Base-by-base conservation (phyloP, 2,329 filamentous ascomycete species). In the Trichoderma harzianum region DNA sequence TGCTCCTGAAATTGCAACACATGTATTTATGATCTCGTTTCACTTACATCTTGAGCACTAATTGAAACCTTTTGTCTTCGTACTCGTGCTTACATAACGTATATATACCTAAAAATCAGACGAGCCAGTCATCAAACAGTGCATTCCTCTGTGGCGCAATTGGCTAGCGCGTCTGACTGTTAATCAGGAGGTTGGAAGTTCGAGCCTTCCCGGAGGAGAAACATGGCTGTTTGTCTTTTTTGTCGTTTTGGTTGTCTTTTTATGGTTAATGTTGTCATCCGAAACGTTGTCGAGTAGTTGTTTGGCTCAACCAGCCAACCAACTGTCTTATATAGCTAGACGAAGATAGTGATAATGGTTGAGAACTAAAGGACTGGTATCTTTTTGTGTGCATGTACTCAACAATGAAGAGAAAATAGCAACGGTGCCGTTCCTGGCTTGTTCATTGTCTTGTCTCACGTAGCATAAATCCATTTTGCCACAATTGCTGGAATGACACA, bases 101-200 rank as follows among this genome's bases (percentile, higher is more conserved):
- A 43, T 43, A 43, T 43, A 43, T 43, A 10, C 16, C 39, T 5
- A n/a, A 43, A 43, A 4, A 10, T 43, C 16, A 43, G 39, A 43
- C 39, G 39, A 43, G 18, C n/a, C 65, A 68, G 26, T 57, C 66
- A 69, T 61, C 68, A 57, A 70, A 30, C 60, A 70, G 47, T 32
- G 47, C 30, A 58, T 34, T 76, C 76, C 75, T 76, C 76, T 72
- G 85, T 89, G 80, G 82, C 82, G 74, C 82, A 83, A 78, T 85
- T 87, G 86, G 86, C 84, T 87, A 87, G 86, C 85, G 86, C 86
- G 86, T 87, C 83, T 84, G 86, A 87, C 86, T 87, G 86, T 87
- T 87, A 87, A 73, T 73, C 72, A 73, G 72, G 72, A 73, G 72
- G 72, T 73, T 73, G 72, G 72, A 73, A 73, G 72, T 73, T 73